Evolutionary conservation across 345 rosid genomes (phyloP), one percentile per base, ranked within the genome.

Genomic region (Conringia planisiliqua): DNA sequence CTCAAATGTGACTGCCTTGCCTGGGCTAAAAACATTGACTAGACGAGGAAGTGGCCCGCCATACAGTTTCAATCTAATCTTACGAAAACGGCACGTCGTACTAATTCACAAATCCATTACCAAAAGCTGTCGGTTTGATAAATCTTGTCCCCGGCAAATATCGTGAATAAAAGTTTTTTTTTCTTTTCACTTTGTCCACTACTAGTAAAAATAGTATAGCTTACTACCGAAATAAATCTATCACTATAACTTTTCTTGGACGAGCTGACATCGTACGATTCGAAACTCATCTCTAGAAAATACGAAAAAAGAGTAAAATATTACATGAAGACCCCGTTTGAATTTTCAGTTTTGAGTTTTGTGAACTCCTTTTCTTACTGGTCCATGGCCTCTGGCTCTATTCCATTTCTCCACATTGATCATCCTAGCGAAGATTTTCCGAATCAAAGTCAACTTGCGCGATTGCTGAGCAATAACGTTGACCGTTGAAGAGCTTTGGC

Each of bases 381-480:
- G 78, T n/a, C 63, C 67, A 46, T 68, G 77, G 8, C 71, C 86
- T 55, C 78, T 84, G 7, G 89, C 90, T 68, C 88, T 83, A 79
- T 80, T 94, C 98, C 94, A 87, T 77, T 86, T 85, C 82, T 75
- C 54, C 0, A 85, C 70, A 18, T 88, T 80, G 58, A 86, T 84
- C 91, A 76, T 86, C 71, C 96, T 85, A 0, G 73, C 83, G 2
- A 90, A 94, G 14, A 86, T 83, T 85, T 81, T 94, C 0, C 93
- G 79, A 22, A 94, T 82, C 68, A 84, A 82, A 75, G 76, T 46
- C 38, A 94, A 78, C 85, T 82, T 91, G 70, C 81, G 86, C 11
- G 98, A 84, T 79, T 91, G 96, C 44, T 85, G 90, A 12, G 90
- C 30, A 36, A 94, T 88, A 33, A 90, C 44, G 71, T 90, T 84